Percentiles rank a stretch among this genome's conserved stretches.
Conservation (phyloP, 208 protist genomes). For the Giardia muris region DNA sequence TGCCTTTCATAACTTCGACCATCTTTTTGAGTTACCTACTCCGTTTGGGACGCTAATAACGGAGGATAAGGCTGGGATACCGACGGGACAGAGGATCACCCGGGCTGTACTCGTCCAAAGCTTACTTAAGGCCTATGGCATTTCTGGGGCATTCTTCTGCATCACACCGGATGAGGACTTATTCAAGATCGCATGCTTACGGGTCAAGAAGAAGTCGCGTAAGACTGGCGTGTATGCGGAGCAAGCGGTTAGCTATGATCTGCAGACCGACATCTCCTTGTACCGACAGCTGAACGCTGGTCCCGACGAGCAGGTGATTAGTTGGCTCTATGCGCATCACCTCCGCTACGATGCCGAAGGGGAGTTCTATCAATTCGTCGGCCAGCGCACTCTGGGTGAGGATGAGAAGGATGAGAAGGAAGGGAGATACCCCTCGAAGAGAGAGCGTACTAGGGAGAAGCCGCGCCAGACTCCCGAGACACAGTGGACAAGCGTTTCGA, state of each 20-base stretch:
- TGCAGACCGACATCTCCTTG: not conserved
- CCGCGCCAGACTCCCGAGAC: not conserved
- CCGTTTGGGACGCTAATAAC: conserved; percentile 13
- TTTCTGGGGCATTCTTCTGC: conserved; percentile 20
- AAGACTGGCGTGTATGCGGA: not conserved
- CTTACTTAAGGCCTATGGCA: not conserved
- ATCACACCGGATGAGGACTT: not conserved
- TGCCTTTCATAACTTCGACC: not conserved
- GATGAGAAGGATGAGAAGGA: not conserved
- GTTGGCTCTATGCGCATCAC: not conserved
- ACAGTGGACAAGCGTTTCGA: conserved; percentile 17
- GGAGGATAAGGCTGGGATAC: not conserved
- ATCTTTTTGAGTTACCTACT: conserved; percentile 9
- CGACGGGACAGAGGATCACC: not conserved
- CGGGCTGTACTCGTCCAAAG: not conserved
- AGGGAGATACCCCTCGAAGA: no score
- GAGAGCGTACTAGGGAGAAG: not conserved
- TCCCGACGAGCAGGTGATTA: not conserved
- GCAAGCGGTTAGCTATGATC: not conserved
- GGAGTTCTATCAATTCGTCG: not conserved
- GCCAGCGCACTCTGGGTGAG: not conserved
- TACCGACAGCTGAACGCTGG: not conserved
- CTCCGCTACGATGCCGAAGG: not conserved
- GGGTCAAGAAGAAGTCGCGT: not conserved
- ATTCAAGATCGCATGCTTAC: not conserved